Evolutionary conservation across 2,329 filamentous ascomycete genomes (phyloP), one percentile per base, ranked within the genome.

Genomic region (Botrytis sinoallii): DNA sequence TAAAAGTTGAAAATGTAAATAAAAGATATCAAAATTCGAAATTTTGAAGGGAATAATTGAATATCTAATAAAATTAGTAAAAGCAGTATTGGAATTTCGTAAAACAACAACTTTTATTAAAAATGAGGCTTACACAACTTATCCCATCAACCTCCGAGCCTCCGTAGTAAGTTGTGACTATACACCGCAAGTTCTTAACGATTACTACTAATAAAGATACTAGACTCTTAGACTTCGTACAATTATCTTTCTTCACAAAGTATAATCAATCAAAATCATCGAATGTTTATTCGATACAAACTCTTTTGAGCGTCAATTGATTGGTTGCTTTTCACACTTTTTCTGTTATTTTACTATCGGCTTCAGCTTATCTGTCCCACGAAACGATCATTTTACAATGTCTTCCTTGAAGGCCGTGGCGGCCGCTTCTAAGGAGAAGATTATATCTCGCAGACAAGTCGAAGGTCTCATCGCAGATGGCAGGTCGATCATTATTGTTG

Each of bases 381-480:
- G 35, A 18, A 44, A 10, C 9, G 14, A 72, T 67, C 35, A 32
- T 22, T 71, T 40, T 48, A 55, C 9, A 29, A 71, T 74, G 57
- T 63, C 75, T 69, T 63, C 76, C 67, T 22, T 35, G 16, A 76
- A 75, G 32, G 42, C 46, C 38, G 35, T 61, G 18, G 75, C 74
- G 20, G 60, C 40, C 25, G 52, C 71, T 35, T 52, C 64, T 22
- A 72, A 60, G 64, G 63, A 72, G 9, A 72, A 69, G 71, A 44
- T 91, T 46, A 83, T 90, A 76, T 88, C 87, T 74, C 86, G 90
- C 76, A 83, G 88, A 74, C 88, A 93, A 80, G 88, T 97, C 75
- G 95, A 98, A 82, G 89, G 87, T 9, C 84, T 95, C 78, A 98
- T 99, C 79, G 93, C 95, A 10, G 89, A 93, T 73, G 95, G 94